phyloP scores from a whole-genome alignment of 148 eudicot genomes.

The Spergularia bocconei region DNA sequence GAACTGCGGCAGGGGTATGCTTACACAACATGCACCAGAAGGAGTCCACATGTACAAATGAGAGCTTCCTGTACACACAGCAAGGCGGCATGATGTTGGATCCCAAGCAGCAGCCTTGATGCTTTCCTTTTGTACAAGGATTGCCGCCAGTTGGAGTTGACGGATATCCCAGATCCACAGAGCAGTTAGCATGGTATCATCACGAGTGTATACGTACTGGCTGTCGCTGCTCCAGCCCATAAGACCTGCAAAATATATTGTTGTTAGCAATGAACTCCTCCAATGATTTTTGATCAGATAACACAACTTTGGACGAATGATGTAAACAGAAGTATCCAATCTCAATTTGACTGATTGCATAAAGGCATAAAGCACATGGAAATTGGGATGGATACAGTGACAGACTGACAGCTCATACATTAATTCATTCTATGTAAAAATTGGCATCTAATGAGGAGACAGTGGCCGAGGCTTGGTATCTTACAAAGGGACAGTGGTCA shows the following conservation, averaged over 20 bases:
- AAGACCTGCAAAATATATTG: constrained; percentile 51
- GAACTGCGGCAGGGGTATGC: constrained; percentile 68
- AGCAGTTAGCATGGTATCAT: constrained; percentile 82
- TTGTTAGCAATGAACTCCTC: not conserved
- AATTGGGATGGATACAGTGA: no score
- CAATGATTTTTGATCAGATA: no score
- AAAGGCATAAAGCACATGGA: no score
- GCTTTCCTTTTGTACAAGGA: constrained; percentile 80
- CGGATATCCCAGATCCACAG: constrained; percentile 93
- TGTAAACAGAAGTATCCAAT: no score
- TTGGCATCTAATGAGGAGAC: no score
- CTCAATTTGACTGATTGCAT: no score
- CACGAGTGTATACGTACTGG: constrained; percentile 80
- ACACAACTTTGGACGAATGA: no score
- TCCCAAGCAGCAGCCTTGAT: constrained; percentile 90
- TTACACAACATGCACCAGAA: constrained; percentile 79
- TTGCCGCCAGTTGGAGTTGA: constrained; percentile 81
- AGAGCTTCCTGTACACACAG: constrained; percentile 77
- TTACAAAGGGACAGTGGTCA: no score
- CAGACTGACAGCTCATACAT: no score
- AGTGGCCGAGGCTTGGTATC: no score
- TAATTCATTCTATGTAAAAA: no score
- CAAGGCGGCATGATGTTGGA: constrained; percentile 71
- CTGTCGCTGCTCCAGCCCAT: constrained; percentile 95
- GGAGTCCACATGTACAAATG: constrained; percentile 98